phyloP scores from a whole-genome alignment of 1,139 yeast species.

The Protomyces inundatus region DNA sequence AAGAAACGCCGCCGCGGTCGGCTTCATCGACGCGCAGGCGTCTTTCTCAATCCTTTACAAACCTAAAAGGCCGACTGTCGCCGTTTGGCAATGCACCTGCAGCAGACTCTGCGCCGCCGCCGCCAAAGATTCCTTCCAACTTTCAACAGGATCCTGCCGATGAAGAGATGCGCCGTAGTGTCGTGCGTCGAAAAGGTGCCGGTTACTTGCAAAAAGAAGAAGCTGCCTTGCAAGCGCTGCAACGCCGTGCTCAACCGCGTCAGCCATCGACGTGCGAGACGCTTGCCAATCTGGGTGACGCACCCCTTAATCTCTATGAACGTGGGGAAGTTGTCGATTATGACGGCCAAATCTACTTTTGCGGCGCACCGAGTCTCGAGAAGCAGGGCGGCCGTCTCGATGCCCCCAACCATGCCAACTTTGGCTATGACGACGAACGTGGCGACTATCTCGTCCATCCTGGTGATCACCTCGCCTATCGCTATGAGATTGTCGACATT shows the following conservation, averaged over 20 bases:
- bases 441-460: slow-evolving; percentile 56
- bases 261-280: neutral
- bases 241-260: slow-evolving; percentile 6
- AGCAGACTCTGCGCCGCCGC: neutral
- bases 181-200: slow-evolving; percentile 9
- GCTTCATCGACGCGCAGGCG: slow-evolving; percentile 4
- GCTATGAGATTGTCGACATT: slow-evolving; percentile 56
- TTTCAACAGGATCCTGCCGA: slow-evolving; percentile 5
- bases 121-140: neutral
- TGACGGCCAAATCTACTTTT: slow-evolving; percentile 43
- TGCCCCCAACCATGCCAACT: slow-evolving; percentile 43
- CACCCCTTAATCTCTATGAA: slow-evolving; percentile 46
- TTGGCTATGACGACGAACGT: slow-evolving; percentile 67
- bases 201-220: slow-evolving; percentile 1
- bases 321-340: slow-evolving; percentile 48
- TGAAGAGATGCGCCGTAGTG: slow-evolving; percentile 13
- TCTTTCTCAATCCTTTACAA: neutral
- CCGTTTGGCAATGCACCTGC: slow-evolving; percentile 14
- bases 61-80: slow-evolving; percentile 19
- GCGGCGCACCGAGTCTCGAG: slow-evolving; percentile 37
- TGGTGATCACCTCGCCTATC: slow-evolving; percentile 71
- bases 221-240: slow-evolving; percentile 1
- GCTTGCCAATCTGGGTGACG: neutral
- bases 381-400: slow-evolving; percentile 43
- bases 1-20: neutral